Evolutionary conservation across 345 rosid genomes (phyloP), one percentile per base, ranked within the genome.

Genomic region (Lumnitzera littorea): DNA sequence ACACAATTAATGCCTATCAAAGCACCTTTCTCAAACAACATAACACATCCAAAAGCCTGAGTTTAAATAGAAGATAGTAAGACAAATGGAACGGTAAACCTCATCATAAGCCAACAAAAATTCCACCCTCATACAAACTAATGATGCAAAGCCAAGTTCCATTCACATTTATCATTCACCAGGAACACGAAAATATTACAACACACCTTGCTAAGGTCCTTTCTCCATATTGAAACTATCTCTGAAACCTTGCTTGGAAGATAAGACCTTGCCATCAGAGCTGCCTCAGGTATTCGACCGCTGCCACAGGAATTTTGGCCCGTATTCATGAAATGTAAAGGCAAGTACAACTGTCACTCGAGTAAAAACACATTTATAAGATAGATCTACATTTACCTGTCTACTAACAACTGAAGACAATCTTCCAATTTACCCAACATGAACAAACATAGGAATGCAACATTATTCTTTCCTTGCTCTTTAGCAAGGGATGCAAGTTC

Each of bases 201-300:
- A 61, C 43, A 0, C 43, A 88, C 99, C 92, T 91, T 88, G 76
- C 74, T 75, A 50, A 91, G 92, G 72, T 95, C 96, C 69, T 95
- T 95, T 77, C 96, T 95, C 99, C 99, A 95, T 59, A 86, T 80
- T 62, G 91, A 84, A 50, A 88, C 88, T 67, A 95, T 91, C 79
- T 91, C 96, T 25, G 99, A 84, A 70, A 88, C 99, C 77, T 91
- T 95, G 86, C 97, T 91, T 56, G 97, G 99, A 71, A 95, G 92
- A 76, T 91, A 95, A 58, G 99, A 91, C 61, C 99, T 76, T 36
- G 97, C 99, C 96, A 95, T 88, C 73, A 91, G 74, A 72, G 99
- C 97, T 80, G 99, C 99, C 80, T 95, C 99, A 16, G 99, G 99
- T 80, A 91, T 86, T 78, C 99, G 96, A 75, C 88, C 88, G 70